Evolutionary conservation across 257 asterid genomes (phyloP).

Genomic region (Solanum tarijense): DNA sequence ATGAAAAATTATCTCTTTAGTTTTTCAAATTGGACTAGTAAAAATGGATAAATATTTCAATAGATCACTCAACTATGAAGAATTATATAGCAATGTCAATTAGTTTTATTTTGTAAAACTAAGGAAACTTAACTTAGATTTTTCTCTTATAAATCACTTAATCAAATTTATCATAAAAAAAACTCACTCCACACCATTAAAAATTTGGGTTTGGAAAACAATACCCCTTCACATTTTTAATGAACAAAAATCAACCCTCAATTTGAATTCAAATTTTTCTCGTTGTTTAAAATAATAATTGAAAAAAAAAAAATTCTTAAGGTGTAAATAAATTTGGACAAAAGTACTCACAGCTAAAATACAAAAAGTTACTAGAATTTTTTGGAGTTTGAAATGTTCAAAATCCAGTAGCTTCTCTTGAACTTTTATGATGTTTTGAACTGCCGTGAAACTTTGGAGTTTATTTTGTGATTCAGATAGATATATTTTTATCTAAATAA

Average conservation of each 20-base stretch:
- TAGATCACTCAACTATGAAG: neutral
- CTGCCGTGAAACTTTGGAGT: neutral
- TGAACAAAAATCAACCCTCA: neutral
- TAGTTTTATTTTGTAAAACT: no score
- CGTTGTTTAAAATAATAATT: no score
- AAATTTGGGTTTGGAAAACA: neutral
- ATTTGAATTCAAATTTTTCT: neutral
- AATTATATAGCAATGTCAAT: neutral
- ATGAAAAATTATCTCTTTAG: neutral
- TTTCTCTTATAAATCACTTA: neutral
- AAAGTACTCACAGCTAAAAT: neutral
- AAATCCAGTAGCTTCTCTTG: neutral
- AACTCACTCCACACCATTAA: neutral
- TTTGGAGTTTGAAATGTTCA: neutral
- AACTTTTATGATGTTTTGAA: neutral
- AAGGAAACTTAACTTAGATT: neutral
- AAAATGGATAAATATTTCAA: no score
- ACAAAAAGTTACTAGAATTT: neutral
- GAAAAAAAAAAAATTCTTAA: no score
- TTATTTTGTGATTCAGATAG: neutral
- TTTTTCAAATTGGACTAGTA: no score
- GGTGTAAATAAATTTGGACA: neutral
- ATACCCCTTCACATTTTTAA: neutral
- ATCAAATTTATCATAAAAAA: no score
- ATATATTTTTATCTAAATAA: neutral